Evolutionary conservation across 2,329 filamentous ascomycete species (phyloP), one percentile per base, ranked within the genome.

Genomic region (Fusarium transvaalense): DNA sequence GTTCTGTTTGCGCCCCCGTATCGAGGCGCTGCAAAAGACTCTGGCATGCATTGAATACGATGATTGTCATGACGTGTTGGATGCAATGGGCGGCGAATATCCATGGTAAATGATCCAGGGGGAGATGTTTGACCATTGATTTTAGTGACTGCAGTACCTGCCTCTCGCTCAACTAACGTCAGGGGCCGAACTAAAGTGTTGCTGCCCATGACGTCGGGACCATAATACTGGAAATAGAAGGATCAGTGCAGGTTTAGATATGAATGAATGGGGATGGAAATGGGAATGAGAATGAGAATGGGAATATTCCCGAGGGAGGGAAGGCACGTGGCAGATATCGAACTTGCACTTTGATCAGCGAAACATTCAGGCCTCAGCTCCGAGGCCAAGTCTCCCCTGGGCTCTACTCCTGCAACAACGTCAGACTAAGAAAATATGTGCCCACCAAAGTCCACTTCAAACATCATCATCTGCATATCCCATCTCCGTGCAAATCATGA

Each of bases 271-370:
- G 19, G 15, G 19, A 27, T 37, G 31, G 50, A 54, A 19, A n/a
- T 27, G 32, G 37, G 21, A 25, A 47, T 37, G 61, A 35, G 27
- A 46, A 61, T 42, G 47, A 12, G 23, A 43, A 60, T 60, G 54
- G 56, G 25, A 50, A 53, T 69, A 69, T 46, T 50, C 46, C 67
- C 23, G 35, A 57, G 23, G 25, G 15, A 38, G 13, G 23, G 27
- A 19, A 50, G 47, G 68, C 69, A 71, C 66, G 65, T 71, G 69
- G 61, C 68, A 67, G 29, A 38, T 6, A 38, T 50, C 9, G 32
- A 15, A 27, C 46, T 37, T 37, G 46, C 46, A 37, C 46, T 32
- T 39, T 46, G 46, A 37, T 37, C 46, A 50, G 23, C 32, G 12
- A 59, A 58, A 29, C 34, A 35, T 32, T 27, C 41, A 54, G 55